Conservation (phyloP, 345 rosid species). For the Ailanthus altissimus region DNA sequence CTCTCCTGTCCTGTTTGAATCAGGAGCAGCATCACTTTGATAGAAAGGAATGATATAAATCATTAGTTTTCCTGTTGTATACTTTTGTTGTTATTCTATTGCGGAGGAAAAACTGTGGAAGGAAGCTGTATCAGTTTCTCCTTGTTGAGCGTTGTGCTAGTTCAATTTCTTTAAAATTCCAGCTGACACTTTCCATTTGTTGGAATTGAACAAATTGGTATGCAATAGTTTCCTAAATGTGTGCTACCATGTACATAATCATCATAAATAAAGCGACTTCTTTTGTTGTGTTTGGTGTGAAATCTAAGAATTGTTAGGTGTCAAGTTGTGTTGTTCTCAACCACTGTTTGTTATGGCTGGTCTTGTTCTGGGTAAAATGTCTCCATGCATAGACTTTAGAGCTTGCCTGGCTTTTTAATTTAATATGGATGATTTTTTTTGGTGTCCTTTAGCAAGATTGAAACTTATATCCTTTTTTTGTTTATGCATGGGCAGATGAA, state of each 20-base stretch:
- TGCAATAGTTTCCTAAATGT: not conserved
- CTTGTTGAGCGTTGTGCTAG: not conserved
- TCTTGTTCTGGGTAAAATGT: slow-evolving; percentile 1
- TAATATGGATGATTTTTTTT: not conserved
- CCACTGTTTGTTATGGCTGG: not conserved
- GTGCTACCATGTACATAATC: not conserved
- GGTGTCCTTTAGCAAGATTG: not conserved
- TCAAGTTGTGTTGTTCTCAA: not conserved
- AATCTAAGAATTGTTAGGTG: too few relatives aligned
- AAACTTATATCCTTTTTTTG: slow-evolving; percentile 10
- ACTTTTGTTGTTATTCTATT: not conserved
- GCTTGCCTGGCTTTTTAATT: not conserved
- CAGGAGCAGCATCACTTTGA: not conserved
- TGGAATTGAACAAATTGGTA: not conserved
- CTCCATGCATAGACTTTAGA: slow-evolving; percentile 1
- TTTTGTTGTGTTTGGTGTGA: not conserved
- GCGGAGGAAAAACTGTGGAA: not conserved
- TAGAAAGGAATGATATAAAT: not conserved
- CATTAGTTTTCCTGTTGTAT: not conserved
- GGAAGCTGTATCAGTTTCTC: not conserved
- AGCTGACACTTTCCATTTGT: not conserved
- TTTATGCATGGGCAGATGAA: slow-evolving; percentile 59
- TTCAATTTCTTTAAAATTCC: not conserved
- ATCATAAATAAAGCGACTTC: not conserved
- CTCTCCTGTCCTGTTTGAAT: not conserved